A percentile compares a stretch with the other conserved stretches of the same genome.
These are phyloP conservation scores for Coniferiporia sulphurascens DNA, from an alignment of 1,284 basidiomycete species.

Conservation along the genomic window DNA sequence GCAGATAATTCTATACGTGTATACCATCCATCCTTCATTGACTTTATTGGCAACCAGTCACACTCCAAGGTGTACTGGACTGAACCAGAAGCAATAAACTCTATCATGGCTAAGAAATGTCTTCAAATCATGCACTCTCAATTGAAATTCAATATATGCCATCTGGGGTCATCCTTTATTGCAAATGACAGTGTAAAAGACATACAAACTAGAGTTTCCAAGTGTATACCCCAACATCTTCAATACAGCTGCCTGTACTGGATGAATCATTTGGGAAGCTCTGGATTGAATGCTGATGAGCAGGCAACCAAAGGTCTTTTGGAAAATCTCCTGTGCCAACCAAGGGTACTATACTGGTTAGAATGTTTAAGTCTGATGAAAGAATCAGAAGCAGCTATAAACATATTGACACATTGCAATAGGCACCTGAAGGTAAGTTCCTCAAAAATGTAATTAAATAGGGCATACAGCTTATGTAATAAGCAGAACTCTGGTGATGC, in stretches of 20 bases:
- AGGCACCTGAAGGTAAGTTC: background rate
- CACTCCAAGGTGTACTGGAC: no score
- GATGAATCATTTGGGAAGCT: background rate
- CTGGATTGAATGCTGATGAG: background rate
- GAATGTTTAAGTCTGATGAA: constrained; percentile 1
- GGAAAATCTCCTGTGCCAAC: background rate
- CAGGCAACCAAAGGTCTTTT: background rate
- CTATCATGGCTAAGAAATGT: constrained; percentile 18
- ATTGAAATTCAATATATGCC: constrained; percentile 33
- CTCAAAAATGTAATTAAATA: background rate
- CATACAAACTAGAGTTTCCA: constrained; percentile 2
- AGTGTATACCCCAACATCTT: background rate
- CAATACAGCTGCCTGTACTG: constrained; percentile 4
- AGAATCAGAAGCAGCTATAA: background rate
- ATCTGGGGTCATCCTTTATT: constrained; percentile 25
- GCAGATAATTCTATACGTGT: background rate
- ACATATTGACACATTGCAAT: background rate
- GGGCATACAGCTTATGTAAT: background rate
- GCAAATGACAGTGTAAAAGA: constrained; percentile 24
- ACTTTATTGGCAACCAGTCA: no score
- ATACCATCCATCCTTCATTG: constrained; percentile 11
- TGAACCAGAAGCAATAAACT: no score
- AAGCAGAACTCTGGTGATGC: background rate
- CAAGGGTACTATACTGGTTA: background rate
- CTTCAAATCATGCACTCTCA: constrained; percentile 27